A percentile compares a stretch with the other conserved stretches of the same genome.
These are phyloP conservation scores for Globisporangium cystogenes DNA, from an alignment of 352 stramenopile species.

Conservation along the genomic window DNA sequence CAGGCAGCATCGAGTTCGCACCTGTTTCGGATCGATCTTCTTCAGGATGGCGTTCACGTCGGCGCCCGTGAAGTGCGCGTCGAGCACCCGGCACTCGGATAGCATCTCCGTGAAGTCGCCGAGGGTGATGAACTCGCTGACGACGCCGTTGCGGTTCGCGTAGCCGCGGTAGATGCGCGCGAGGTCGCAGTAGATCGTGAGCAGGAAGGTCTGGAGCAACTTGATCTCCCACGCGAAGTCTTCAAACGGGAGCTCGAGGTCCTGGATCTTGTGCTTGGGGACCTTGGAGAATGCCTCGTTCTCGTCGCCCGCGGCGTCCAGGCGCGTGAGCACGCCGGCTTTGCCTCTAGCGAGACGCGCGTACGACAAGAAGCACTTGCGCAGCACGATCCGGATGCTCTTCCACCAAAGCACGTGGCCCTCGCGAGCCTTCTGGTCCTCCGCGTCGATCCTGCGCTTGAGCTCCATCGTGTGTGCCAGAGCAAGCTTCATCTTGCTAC, in stretches of 20 bases:
- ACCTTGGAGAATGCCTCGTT: conserved; percentile 61
- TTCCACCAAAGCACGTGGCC: conserved; percentile 68
- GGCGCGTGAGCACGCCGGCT: conserved; percentile 45
- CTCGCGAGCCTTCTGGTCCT: conserved; percentile 54
- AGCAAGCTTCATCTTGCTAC: conserved; percentile 56
- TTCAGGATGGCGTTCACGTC: conserved; percentile 41
- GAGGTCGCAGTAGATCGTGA: conserved; percentile 66
- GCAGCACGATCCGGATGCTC: conserved; percentile 60
- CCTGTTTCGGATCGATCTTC: conserved; percentile 44
- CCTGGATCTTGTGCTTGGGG: conserved; percentile 35
- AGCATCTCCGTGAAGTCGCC: conserved; percentile 56
- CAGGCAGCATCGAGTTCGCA: neutral
- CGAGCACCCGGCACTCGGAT: conserved; percentile 59
- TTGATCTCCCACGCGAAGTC: conserved; percentile 69
- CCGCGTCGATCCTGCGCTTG: conserved; percentile 56
- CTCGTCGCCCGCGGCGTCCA: conserved; percentile 39
- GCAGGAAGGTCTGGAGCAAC: conserved; percentile 64
- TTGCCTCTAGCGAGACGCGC: conserved; percentile 56
- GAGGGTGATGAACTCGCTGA: conserved; percentile 40
- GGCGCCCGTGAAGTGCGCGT: conserved; percentile 28
- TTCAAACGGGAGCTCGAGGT: conserved; percentile 53
- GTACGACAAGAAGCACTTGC: conserved; percentile 76
- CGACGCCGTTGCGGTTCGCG: conserved; percentile 30
- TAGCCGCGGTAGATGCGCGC: conserved; percentile 72
- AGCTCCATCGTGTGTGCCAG: conserved; percentile 69